phyloP scores from a whole-genome alignment of 1,139 yeast genomes.

The Hyphopichia khmerensis region DNA sequence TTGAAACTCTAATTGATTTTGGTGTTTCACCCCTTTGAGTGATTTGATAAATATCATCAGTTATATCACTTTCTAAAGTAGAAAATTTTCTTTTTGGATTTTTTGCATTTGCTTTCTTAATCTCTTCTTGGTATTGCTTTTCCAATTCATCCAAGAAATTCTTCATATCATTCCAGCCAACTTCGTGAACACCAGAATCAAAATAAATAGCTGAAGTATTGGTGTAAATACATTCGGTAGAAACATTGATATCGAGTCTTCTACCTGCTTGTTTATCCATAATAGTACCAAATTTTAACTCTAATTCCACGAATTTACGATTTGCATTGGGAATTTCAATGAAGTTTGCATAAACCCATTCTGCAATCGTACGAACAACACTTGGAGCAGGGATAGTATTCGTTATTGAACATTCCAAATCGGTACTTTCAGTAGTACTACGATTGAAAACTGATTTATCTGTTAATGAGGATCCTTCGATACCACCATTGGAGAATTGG shows the following conservation, averaged over 20 bases:
- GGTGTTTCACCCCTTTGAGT: constrained; percentile 52
- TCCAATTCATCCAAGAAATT: constrained; percentile 58
- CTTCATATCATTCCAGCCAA: constrained; percentile 61
- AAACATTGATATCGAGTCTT: constrained; percentile 68
- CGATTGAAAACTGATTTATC: constrained; percentile 37
- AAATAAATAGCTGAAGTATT: constrained; percentile 59
- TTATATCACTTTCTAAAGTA: constrained; percentile 39
- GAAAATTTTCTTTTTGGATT: constrained; percentile 41
- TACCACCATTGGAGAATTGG: background rate
- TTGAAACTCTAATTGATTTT: constrained; percentile 59
- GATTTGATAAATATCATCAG: constrained; percentile 40
- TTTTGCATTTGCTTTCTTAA: constrained; percentile 16
- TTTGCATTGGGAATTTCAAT: constrained; percentile 59
- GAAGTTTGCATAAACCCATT: constrained; percentile 85
- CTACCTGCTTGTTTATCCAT: constrained; percentile 64
- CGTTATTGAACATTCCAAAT: constrained; percentile 59
- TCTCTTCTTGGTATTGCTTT: constrained; percentile 42
- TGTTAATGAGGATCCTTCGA: constrained; percentile 12
- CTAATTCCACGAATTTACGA: constrained; percentile 70
- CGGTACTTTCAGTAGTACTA: constrained; percentile 36
- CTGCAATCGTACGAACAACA: constrained; percentile 75
- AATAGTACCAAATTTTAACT: constrained; percentile 77
- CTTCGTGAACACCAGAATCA: constrained; percentile 69
- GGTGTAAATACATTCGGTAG: constrained; percentile 70
- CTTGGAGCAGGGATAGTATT: constrained; percentile 82